phyloP scores from a whole-genome alignment of 345 rosid species.

The Turnera subulata region DNA sequence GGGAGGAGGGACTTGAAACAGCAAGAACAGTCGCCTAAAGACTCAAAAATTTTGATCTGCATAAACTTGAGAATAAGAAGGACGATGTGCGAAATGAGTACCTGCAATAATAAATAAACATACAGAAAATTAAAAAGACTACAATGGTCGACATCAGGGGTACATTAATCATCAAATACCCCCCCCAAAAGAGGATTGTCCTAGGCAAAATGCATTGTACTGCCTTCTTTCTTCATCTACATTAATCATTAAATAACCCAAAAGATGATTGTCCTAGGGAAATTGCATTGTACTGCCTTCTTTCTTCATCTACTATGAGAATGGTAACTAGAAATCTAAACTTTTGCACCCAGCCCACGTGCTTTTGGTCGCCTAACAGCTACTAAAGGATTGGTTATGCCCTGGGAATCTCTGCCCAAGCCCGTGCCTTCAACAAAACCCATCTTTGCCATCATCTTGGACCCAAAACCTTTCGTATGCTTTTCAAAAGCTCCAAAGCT shows the following conservation, averaged over 20 bases:
- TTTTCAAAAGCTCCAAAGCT: constrained; percentile 62
- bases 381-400: constrained; percentile 58
- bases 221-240: no score
- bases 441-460: constrained; percentile 88
- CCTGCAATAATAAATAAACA: no score
- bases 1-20: no score
- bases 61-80: no score
- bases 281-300: not conserved
- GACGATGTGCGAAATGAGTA: no score
- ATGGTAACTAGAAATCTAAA: constrained; percentile 6
- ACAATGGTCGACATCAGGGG: no score
- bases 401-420: constrained; percentile 74
- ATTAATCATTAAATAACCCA: not conserved
- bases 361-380: constrained; percentile 60
- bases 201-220: no score
- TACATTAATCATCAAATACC: no score
- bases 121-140: no score
- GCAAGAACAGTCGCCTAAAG: no score
- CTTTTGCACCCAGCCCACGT: constrained; percentile 69
- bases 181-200: no score
- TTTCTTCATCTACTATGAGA: not conserved
- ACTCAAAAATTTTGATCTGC: no score
- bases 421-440: constrained; percentile 84
- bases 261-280: not conserved
- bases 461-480: constrained; percentile 88